phyloP scores from a whole-genome alignment of 1,284 basidiomycete species.

The Vanrija sp. region DNA sequence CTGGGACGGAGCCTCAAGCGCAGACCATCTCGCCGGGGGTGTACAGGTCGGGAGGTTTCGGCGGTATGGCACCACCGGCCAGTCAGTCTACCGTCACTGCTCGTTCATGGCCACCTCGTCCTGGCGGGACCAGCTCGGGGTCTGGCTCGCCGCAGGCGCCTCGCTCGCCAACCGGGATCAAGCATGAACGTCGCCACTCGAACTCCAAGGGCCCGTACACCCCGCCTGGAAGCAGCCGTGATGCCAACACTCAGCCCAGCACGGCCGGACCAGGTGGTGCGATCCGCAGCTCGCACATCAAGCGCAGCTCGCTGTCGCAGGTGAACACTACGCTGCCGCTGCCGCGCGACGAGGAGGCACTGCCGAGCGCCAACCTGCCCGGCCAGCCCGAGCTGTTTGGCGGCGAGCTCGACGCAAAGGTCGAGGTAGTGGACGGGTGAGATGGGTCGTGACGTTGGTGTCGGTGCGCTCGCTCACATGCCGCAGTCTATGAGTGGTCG shows the following conservation, averaged over 20 bases:
- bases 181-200: too few relatives aligned
- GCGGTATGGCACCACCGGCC: too few relatives aligned
- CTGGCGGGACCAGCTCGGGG: too few relatives aligned
- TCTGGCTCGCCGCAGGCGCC: too few relatives aligned
- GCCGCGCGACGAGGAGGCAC: background rate
- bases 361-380: slow-evolving; percentile 10
- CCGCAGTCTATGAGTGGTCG: background rate
- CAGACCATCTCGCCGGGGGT: slow-evolving; percentile 22
- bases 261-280: background rate
- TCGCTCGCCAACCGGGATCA: too few relatives aligned
- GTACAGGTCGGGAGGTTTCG: slow-evolving; percentile 2
- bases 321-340: background rate
- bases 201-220: too few relatives aligned
- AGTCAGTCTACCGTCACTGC: too few relatives aligned
- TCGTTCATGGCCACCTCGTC: too few relatives aligned
- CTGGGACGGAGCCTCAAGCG: background rate
- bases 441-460: background rate
- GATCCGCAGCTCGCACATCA: background rate
- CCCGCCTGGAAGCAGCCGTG: too few relatives aligned
- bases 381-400: slow-evolving; percentile 11
- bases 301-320: background rate
- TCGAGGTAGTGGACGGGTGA: background rate
- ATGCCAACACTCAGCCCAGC: too few relatives aligned
- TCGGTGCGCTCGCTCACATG: background rate
- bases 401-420: slow-evolving; percentile 1